phyloP scores from a whole-genome alignment of 495 filamentous ascomycete genomes.

The Neurospora sp. region DNA sequence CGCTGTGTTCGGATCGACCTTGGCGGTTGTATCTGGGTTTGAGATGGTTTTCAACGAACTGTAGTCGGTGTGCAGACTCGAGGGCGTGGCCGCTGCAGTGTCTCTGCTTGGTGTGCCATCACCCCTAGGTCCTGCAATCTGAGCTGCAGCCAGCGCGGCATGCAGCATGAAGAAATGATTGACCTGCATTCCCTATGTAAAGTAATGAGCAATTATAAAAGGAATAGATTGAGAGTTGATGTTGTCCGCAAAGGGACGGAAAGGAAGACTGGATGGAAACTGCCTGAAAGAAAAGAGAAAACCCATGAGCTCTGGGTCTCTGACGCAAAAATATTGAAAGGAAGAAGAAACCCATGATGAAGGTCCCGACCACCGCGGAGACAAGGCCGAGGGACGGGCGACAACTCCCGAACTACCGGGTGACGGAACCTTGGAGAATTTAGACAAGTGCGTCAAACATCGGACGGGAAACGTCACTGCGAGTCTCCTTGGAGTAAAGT shows the following conservation, averaged over 20 bases:
- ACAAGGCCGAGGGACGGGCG: not conserved
- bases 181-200: not conserved
- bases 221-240: not conserved
- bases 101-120: not conserved
- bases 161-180: not conserved
- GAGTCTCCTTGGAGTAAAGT: not conserved
- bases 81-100: not conserved
- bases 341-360: not conserved
- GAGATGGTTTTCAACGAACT: not conserved
- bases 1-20: not conserved
- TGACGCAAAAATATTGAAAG: not conserved
- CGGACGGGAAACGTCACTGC: not conserved
- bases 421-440: not conserved
- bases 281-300: not conserved
- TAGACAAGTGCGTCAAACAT: not conserved
- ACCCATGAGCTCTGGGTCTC: not conserved
- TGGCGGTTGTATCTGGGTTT: not conserved
- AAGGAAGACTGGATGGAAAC: not conserved
- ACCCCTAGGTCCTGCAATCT: not conserved
- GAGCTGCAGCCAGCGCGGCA: not conserved
- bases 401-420: not conserved
- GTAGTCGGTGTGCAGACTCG: not conserved
- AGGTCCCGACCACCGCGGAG: not conserved
- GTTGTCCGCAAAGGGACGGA: not conserved
- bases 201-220: not conserved